phyloP scores from a whole-genome alignment of 768 basidiomycete species.

The Clavaria fumosa region DNA sequence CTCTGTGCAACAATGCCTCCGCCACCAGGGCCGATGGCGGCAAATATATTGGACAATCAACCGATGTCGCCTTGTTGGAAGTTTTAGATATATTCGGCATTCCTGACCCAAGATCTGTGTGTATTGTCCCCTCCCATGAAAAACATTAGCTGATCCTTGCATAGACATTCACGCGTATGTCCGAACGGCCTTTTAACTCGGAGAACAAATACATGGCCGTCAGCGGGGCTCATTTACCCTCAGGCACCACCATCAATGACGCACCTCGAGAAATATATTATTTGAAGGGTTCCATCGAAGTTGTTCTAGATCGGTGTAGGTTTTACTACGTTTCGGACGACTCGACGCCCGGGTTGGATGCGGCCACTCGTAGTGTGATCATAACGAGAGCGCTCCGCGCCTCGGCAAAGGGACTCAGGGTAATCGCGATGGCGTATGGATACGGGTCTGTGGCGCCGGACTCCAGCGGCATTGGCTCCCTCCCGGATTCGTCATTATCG shows the following conservation, averaged over 20 bases:
- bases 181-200: conserved; percentile 83
- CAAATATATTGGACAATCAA: conserved; percentile 70
- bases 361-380: conserved; percentile 51
- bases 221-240: conserved; percentile 41
- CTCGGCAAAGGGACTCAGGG: conserved; percentile 64
- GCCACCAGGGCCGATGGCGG: conserved; percentile 49
- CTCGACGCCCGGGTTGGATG: conserved; percentile 72
- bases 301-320: conserved; percentile 71
- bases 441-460: conserved; percentile 40
- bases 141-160: neutral
- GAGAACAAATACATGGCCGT: conserved; percentile 92
- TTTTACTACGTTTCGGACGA: conserved; percentile 83
- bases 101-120: conserved; percentile 46
- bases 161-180: conserved; percentile 53
- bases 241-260: conserved; percentile 19
- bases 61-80: conserved; percentile 85
- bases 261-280: conserved; percentile 62
- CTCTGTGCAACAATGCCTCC: conserved; percentile 82
- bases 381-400: conserved; percentile 53
- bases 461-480: conserved; percentile 11
- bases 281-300: conserved; percentile 86
- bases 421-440: conserved; percentile 88
- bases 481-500: conserved; percentile 9
- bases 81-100: conserved; percentile 52
- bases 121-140: neutral